Evolutionary conservation across 306 rosid genomes (phyloP).

Genomic region (Crotalaria pallida): DNA sequence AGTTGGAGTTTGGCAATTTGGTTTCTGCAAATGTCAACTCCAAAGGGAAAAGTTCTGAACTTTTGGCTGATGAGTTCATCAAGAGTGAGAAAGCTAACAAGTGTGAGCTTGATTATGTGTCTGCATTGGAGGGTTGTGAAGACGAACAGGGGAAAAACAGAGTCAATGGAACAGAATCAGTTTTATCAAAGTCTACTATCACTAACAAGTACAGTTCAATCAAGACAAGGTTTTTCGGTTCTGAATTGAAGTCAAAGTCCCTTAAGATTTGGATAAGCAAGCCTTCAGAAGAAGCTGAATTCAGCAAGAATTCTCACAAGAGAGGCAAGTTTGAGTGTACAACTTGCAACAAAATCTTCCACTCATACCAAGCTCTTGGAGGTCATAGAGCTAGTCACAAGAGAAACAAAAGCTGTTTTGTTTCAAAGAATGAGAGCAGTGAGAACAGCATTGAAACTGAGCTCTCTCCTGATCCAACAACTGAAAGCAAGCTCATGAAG

Average conservation of each 20-base stretch:
- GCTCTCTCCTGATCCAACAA: constrained; percentile 33
- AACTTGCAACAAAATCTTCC: constrained; percentile 68
- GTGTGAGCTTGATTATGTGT: constrained; percentile 20
- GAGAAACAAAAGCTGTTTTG: constrained; percentile 61
- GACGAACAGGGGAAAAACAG: constrained; percentile 24
- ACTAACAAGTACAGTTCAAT: constrained; percentile 33
- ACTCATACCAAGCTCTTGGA: constrained; percentile 89
- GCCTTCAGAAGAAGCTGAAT: constrained; percentile 35
- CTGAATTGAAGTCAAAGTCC: constrained; percentile 30
- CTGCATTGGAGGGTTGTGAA: constrained; percentile 33
- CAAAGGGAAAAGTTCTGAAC: constrained; percentile 20
- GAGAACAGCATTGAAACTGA: constrained; percentile 64
- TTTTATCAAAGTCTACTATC: constrained; percentile 26
- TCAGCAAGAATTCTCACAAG: constrained; percentile 32
- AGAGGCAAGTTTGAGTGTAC: constrained; percentile 70
- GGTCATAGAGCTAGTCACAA: constrained; percentile 94
- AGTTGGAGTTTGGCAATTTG: constrained; percentile 23
- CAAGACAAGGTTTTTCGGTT: constrained; percentile 33
- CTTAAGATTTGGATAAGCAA: constrained; percentile 14
- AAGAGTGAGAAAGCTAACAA: constrained; percentile 23
- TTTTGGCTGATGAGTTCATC: constrained; percentile 21
- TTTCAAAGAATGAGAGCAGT: constrained; percentile 48
- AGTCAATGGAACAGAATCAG: constrained; percentile 32
- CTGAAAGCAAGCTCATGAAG: constrained; percentile 34
- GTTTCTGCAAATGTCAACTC: constrained; percentile 24